A percentile compares a stretch with the other conserved stretches of the same genome.
phyloP scores from a whole-genome alignment of 1,284 basidiomycete genomes.

The Mycena citricolor region DNA sequence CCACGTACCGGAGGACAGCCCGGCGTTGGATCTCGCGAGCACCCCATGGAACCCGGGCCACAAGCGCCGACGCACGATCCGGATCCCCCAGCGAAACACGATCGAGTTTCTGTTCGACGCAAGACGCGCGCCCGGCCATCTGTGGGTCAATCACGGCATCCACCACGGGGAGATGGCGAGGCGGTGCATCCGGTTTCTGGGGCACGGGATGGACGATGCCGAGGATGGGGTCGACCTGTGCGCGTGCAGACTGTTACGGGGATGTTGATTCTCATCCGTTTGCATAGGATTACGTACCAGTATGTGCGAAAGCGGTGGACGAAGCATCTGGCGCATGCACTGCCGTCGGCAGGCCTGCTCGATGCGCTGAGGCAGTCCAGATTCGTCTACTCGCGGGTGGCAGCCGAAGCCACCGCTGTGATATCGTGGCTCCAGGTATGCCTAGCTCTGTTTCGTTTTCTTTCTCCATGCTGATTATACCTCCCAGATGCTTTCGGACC shows the following conservation, averaged over 20 bases:
- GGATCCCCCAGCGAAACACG: slow-evolving; percentile 9
- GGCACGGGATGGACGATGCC: slow-evolving; percentile 8
- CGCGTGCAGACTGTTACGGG: no score
- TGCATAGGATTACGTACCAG: slow-evolving; percentile 9
- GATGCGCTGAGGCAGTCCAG: slow-evolving; percentile 12
- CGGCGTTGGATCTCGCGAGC: not conserved
- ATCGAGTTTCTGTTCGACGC: slow-evolving; percentile 16
- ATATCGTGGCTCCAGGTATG: slow-evolving; percentile 17
- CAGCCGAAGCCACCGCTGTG: slow-evolving; percentile 9
- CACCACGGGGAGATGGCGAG: slow-evolving; percentile 15
- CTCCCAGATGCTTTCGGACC: no score
- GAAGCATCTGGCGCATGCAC: slow-evolving; percentile 8
- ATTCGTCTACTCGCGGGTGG: slow-evolving; percentile 17
- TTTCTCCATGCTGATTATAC: no score
- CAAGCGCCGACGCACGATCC: slow-evolving; percentile 1
- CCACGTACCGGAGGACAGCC: no score
- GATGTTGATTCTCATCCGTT: not conserved
- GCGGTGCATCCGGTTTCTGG: slow-evolving; percentile 17
- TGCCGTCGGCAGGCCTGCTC: slow-evolving; percentile 8
- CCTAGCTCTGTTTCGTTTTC: no score
- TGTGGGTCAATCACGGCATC: slow-evolving; percentile 10
- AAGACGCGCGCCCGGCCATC: slow-evolving; percentile 3
- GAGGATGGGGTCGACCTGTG: slow-evolving; percentile 17
- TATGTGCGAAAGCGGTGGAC: slow-evolving; percentile 18
- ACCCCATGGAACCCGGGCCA: not conserved